Percentiles rank a stretch among this genome's conserved stretches.
Conservation (phyloP, 2,329 filamentous ascomycete species). For the Trichoderma sp. region DNA sequence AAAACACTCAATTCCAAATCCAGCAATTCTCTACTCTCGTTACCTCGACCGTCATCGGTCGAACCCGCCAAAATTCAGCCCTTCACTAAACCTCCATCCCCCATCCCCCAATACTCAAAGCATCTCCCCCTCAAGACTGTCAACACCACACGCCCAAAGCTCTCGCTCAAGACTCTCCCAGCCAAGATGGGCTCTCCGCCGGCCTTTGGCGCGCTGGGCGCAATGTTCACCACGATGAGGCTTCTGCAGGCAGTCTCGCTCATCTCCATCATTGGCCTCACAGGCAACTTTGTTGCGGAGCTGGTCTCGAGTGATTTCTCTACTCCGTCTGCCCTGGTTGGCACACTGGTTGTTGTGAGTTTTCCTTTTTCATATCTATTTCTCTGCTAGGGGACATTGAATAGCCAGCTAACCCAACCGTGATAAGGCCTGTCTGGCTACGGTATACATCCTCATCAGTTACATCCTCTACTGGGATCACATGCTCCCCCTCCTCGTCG, state of each 20-base stretch:
- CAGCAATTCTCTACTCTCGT: not conserved
- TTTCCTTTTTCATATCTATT: slow-evolving; percentile 52
- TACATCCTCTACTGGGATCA: slow-evolving; percentile 55
- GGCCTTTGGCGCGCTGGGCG: not conserved
- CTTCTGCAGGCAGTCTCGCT: slow-evolving; percentile 41
- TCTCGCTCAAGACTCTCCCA: slow-evolving; percentile 42
- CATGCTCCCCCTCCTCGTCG: not conserved
- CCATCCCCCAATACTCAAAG: slow-evolving; percentile 42
- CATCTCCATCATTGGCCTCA: slow-evolving; percentile 75
- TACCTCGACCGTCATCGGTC: slow-evolving; percentile 24
- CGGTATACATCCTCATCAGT: slow-evolving; percentile 75
- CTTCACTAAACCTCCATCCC: slow-evolving; percentile 30
- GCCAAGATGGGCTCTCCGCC: not conserved
- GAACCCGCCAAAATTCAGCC: slow-evolving; percentile 35
- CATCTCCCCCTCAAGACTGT: slow-evolving; percentile 43
- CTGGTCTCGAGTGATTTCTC: slow-evolving; percentile 26
- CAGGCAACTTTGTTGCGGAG: slow-evolving; percentile 69
- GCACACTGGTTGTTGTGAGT: slow-evolving; percentile 76
- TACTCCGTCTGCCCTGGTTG: slow-evolving; percentile 71
- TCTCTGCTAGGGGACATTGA: not conserved
- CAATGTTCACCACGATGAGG: not conserved
- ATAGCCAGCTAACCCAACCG: not conserved
- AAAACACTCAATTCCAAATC: no score
- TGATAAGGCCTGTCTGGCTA: slow-evolving; percentile 61
- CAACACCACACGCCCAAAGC: slow-evolving; percentile 39